Percentiles rank a stretch among this genome's conserved stretches.
phyloP scores from a whole-genome alignment of 108 stramenopile genomes.

The Skeletonema potamos region DNA sequence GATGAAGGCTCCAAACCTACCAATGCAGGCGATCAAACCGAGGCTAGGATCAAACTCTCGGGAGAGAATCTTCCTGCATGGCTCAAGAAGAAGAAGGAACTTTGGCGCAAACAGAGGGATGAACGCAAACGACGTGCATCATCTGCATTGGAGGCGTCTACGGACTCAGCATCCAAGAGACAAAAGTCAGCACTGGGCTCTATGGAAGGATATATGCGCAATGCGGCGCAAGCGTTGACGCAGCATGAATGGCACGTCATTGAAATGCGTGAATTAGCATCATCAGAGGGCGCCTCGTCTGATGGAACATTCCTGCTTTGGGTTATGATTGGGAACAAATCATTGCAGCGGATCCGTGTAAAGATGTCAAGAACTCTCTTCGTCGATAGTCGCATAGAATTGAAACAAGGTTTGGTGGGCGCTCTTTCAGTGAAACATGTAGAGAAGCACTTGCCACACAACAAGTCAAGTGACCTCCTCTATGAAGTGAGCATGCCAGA shows the following conservation, averaged over 20 bases:
- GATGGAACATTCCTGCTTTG: constrained; percentile 89
- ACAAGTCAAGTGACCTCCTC: constrained; percentile 55
- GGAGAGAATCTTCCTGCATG: constrained; percentile 78
- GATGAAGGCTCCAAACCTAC: constrained; percentile 5
- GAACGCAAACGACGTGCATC: constrained; percentile 39
- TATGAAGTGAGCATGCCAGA: constrained; percentile 95
- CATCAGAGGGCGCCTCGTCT: constrained; percentile 60
- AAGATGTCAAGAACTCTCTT: constrained; percentile 84
- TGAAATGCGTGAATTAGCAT: constrained; percentile 87
- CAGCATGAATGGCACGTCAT: constrained; percentile 90
- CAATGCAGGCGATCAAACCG: constrained; percentile 4
- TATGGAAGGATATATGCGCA: constrained; percentile 83
- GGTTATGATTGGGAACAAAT: constrained; percentile 85
- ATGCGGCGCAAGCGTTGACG: constrained; percentile 62
- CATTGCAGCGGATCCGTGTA: constrained; percentile 80
- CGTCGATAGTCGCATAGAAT: constrained; percentile 60
- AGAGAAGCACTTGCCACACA: constrained; percentile 89
- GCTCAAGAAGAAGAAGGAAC: constrained; percentile 86
- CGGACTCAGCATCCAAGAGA: constrained; percentile 23
- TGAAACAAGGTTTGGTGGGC: constrained; percentile 38
- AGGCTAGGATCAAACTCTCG: constrained; percentile 49
- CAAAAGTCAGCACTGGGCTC: constrained; percentile 48
- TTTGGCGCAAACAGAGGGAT: constrained; percentile 76
- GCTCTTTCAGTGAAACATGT: constrained; percentile 57
- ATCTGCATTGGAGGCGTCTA: background rate